phyloP scores from a whole-genome alignment of 2,329 filamentous ascomycete genomes.

The Colletotrichum incanum region DNA sequence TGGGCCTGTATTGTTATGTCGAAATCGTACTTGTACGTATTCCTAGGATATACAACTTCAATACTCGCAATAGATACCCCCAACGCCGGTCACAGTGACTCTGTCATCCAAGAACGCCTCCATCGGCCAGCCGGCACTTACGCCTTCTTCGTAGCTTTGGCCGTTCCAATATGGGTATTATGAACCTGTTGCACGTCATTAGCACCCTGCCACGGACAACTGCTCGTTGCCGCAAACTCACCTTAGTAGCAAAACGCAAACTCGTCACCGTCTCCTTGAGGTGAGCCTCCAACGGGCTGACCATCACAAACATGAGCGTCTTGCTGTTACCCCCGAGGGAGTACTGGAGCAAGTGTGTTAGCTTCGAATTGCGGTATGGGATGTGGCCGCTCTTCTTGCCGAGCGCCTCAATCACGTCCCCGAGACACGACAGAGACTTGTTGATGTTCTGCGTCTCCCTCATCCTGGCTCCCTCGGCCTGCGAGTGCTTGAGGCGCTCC shows the following conservation, averaged over 20 bases:
- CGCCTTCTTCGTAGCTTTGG: slow-evolving; percentile 79
- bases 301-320: slow-evolving; percentile 99
- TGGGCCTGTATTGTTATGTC: slow-evolving; percentile 39
- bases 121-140: slow-evolving; percentile 32
- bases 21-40: slow-evolving; percentile 44
- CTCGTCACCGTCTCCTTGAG: slow-evolving; percentile 94
- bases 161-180: slow-evolving; percentile 93
- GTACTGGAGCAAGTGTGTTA: slow-evolving; percentile 96
- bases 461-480: slow-evolving; percentile 87
- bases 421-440: slow-evolving; percentile 90
- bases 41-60: slow-evolving; percentile 44
- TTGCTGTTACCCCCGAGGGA: slow-evolving; percentile 96
- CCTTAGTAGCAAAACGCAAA: slow-evolving; percentile 96
- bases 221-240: slow-evolving; percentile 56
- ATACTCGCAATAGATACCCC: slow-evolving; percentile 30
- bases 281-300: slow-evolving; percentile 91
- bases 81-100: slow-evolving; percentile 32
- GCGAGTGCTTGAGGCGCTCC: slow-evolving; percentile 89
- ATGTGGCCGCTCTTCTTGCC: slow-evolving; percentile 88
- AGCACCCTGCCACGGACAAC: neutral
- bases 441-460: slow-evolving; percentile 99
- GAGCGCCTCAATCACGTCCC: slow-evolving; percentile 95
- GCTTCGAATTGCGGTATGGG: slow-evolving; percentile 96
- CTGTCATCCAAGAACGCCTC: slow-evolving; percentile 37
- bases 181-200: slow-evolving; percentile 69